Base-by-base conservation (phyloP, 768 basidiomycete genomes). In the Kwoniella dejecticola region DNA sequence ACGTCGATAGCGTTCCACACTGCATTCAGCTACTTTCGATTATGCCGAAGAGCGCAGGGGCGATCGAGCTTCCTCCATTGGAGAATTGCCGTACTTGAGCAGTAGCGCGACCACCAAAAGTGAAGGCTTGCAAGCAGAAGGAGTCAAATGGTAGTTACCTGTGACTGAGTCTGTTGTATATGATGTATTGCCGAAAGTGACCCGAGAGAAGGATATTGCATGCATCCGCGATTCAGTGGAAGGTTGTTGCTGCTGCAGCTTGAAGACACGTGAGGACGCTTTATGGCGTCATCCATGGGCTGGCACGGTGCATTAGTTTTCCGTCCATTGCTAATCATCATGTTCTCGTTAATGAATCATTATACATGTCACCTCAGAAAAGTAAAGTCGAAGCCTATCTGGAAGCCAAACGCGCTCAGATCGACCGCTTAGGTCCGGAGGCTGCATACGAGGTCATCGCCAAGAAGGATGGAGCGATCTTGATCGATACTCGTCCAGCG, bases 51-150 rank as follows among this genome's bases (percentile, higher is more conserved):
- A 65, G 21, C 79, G 83, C 27, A 57, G 61, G 26, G 85, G 85
- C 4, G 82, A 84, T 67, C 80, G 85, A 10, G 83, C 84, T 5
- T 83, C 84, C 24, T 82, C 82, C 55, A 75, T 84, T n/a, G 85
- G 84, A 21, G 85, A 86, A 71, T 79, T 75, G 48, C 84, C 85
- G 0, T 84, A 77, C 68, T 81, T 82, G 54, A 83, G 85, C 63
- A 78, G 80, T 1, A 69, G 75, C 11, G 44, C 41, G 11, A 31
- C 21, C 8, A 4, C 17, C 11, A 47, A 38, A 13, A 44, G 31
- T 13, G 61, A 62, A 27, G 61, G 31, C 4, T 26, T 62, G 23
- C 29, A 36, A 24, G 56, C 46, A 11, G 60, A 64, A 26, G 65
- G 59, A 24, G 45, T 53, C 30, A 47, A 21, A 11, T 70, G 57